Base-by-base conservation (phyloP, 2,329 filamentous ascomycete species). In the Trichophyton equinum region DNA sequence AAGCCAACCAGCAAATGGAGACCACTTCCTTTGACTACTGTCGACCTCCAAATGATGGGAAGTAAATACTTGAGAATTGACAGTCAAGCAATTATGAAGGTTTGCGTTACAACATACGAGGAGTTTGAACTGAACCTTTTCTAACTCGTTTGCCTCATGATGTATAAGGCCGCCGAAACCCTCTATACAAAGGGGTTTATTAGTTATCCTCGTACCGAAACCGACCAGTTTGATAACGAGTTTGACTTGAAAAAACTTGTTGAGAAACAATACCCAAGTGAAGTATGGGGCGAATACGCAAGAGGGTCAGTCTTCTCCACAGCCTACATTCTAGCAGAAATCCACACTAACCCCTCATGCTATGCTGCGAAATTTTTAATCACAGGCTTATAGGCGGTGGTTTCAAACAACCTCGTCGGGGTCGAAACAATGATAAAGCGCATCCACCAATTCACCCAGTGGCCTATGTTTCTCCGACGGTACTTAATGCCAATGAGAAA, bases 381-480 rank as follows among this genome's bases (percentile, higher is more conserved):
- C 49, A 5, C 55, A 79, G 76, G 18, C 80, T 97, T 8, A 76
- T 88, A 33, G 80, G 87, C 64, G 90, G 90, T 2, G 86, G 79
- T 7, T 97, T 96, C 71, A 83, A 84, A 55, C 86, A 88, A 65
- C 94, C 94, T 18, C 85, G 92, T 47, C 82, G 86, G 65, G 94
- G 94, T 3, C 82, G 85, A 59, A 85, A 97, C 71, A 95, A 99
- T 72, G 94, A 99, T 73, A 94, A 96, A 73, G 94, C 94, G 0
- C 94, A 99, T 75, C 94, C 94, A 27, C 94, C 94, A 0, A 99
- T 99, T 62, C 94, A 99, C 68, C 94, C 94, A 0, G 87, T 99
- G 62, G 88, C 88, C n/a, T 95, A 89, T 70, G 89, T 87, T 4
- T 81, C 82, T 0, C 81, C 85, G 0, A 72, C 65, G 8, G 78